Evolutionary conservation across 176 grass and related monocot species (phyloP), one percentile per base, ranked within the genome.

Genomic region (Chloris gayana): DNA sequence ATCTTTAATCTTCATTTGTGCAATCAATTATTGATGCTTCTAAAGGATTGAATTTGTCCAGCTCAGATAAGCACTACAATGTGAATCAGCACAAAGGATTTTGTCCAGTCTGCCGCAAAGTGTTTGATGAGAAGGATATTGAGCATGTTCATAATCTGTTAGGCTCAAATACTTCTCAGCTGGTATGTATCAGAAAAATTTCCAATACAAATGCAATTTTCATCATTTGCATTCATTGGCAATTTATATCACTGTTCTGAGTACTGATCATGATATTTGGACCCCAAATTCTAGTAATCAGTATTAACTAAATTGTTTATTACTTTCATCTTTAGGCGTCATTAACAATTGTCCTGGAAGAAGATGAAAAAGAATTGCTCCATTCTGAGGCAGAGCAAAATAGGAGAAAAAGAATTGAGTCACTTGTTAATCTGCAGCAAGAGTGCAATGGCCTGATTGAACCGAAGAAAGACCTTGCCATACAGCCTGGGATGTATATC

Each of bases 91-190:
- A 79, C 80, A 91, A 87, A 83, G 95, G 92, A 91, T 87, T 85
- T 77, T 98, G 95, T 37, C 92, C 95, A 79, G 90, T 98, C 87
- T 98, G 95, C 88, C 88, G 95, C 21, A 91, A 95, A 85, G 81
- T 92, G 46, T 98, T 98, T 31, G 92, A 95, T 70, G 91, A 86
- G 45, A 98, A 98, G 78, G 95, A 98, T 87, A 86, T 98, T 39
- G 90, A 94, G 71, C 95, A 98, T 86, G 90, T 88, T 63, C 67
- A 37, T 91, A 60, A 86, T 78, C 86, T 87, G 44, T 86, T 91
- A 31, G 90, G 76, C 67, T 67, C 84, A 80, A 71, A 84, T 65
- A 83, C 74, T 51, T 80, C 73, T 60, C 27, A 14, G 60, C 64
- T 80, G 83, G 95, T 98, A 98, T 85, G 87, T 76, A 51, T 73